Percentiles rank a stretch among this genome's conserved stretches.
These are phyloP conservation scores for Strobilomyces dryophilus DNA, from an alignment of 768 basidiomycete species.

Conservation along the genomic window DNA sequence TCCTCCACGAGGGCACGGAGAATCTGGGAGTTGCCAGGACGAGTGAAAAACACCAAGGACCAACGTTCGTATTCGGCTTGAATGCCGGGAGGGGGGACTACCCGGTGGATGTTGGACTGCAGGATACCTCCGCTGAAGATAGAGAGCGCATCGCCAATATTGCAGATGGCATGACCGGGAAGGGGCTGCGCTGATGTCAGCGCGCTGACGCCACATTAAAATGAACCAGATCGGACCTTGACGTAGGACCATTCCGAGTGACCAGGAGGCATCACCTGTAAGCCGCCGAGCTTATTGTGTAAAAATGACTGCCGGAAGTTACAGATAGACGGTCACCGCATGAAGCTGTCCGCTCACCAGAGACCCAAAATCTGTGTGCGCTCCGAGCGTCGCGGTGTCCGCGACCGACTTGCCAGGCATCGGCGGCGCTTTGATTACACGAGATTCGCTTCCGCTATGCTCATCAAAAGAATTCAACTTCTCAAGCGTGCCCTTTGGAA, in stretches of 20 bases:
- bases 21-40: conserved; percentile 50
- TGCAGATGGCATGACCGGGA: conserved; percentile 55
- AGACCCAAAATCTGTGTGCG: conserved; percentile 76
- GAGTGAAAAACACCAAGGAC: conserved; percentile 67
- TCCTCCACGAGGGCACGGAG: conserved; percentile 50
- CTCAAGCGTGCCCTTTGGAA: conserved; percentile 46
- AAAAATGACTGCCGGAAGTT: conserved; percentile 49
- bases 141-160: conserved; percentile 58
- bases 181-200: conserved; percentile 36
- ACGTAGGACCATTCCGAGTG: conserved; percentile 64
- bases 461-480: conserved; percentile 42
- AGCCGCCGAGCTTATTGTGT: conserved; percentile 65
- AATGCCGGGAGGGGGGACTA: conserved; percentile 55
- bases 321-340: background rate
- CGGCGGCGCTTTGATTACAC: conserved; percentile 49
- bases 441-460: conserved; percentile 53
- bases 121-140: conserved; percentile 63
- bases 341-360: conserved; percentile 37
- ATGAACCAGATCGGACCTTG: conserved; percentile 36
- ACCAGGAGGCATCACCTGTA: conserved; percentile 65
- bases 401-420: conserved; percentile 23
- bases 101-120: conserved; percentile 60
- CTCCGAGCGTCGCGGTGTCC: conserved; percentile 47
- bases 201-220: background rate
- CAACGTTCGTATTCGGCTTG: conserved; percentile 54